Base-by-base conservation (phyloP, 202 grass and related monocot genomes). In the Setaria viridis region DNA sequence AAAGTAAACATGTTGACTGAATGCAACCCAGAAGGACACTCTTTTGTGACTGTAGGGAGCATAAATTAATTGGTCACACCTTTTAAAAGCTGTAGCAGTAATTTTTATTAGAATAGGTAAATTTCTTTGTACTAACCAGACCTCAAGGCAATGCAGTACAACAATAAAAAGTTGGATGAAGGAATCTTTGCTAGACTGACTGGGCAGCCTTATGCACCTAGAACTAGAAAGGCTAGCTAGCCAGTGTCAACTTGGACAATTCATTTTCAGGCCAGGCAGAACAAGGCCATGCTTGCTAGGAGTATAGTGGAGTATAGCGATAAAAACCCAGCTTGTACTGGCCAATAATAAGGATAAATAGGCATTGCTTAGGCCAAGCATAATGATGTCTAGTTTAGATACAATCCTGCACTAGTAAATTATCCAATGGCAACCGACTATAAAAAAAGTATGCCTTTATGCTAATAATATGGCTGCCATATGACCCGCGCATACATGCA, bases 111-210 rank as follows among this genome's bases (percentile, higher is more conserved):
- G 45, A 75, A 46, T 68, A 70, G n/a, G 25, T 77, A 67, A 5
- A 77, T 70, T 63, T 88, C 21, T 57, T 47, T 68, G 49, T 78
- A 49, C 57, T 47, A 79, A 73, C 56, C 62, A 82, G 12, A 29
- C 32, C 54, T 19, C 19, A 74, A 58, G 3, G 39, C 30, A 48
- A 21, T 62, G 20, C 16, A 21, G 77, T 51, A 63, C 35, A 74
- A 4, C 6, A 50, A 20, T 32, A 74, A 8, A 60, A 66, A 59
- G 55, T 62, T 79, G 33, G 57, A 25, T 12, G 11, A 66, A 63
- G 37, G 9, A 84, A 74, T 77, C 76, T 73, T 73, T 57, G 35
- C 9, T 15, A 78, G 49, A 72, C 14, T 88, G 72, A 41, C 53
- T 62, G 8, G 46, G 49, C 53, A 46, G 17, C 60, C 59, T 34